These are phyloP conservation scores for Chrysoporthe cubensis DNA, from an alignment of 2,329 filamentous ascomycete genomes.

Conservation along the genomic window DNA sequence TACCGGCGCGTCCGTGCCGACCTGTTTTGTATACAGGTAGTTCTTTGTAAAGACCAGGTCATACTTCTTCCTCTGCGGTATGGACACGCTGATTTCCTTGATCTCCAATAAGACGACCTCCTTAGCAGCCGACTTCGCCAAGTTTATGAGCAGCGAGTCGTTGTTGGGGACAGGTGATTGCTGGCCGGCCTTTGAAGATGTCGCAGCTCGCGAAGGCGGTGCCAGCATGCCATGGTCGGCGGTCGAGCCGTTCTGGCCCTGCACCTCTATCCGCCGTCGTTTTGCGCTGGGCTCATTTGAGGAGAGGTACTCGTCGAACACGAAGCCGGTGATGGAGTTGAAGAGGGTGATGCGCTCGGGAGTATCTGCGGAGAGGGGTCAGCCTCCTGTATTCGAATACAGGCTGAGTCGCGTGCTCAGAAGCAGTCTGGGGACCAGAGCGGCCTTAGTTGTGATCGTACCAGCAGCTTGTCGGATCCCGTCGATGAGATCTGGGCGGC, in stretches of 20 bases:
- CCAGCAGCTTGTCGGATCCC: conserved; percentile 58
- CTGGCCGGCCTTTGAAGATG: conserved; percentile 13
- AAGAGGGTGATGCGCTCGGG: conserved; percentile 56
- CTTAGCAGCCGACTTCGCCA: conserved; percentile 43
- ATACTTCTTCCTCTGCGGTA: conserved; percentile 71
- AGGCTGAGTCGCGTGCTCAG: not conserved
- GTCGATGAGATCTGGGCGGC: conserved; percentile 59
- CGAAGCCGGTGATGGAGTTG: conserved; percentile 45
- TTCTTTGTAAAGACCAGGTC: conserved; percentile 65
- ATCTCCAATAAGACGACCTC: conserved; percentile 62
- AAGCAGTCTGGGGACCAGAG: not conserved
- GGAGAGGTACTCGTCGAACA: conserved; percentile 22
- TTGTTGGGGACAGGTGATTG: conserved; percentile 18
- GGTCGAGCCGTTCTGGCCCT: conserved; percentile 24
- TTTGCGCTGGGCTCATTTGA: conserved; percentile 26
- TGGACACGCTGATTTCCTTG: conserved; percentile 69
- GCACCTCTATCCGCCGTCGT: conserved; percentile 23
- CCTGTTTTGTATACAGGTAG: conserved; percentile 60
- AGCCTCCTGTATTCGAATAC: not conserved
- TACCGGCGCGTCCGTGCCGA: conserved; percentile 55
- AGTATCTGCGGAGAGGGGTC: conserved; percentile 46
- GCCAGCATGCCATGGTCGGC: conserved; percentile 19
- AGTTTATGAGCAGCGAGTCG: conserved; percentile 27
- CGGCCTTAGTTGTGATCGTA: conserved; percentile 36
- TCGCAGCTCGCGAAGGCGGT: conserved; percentile 9